Conservation (phyloP, 345 rosid species). For the Salix udensis region DNA sequence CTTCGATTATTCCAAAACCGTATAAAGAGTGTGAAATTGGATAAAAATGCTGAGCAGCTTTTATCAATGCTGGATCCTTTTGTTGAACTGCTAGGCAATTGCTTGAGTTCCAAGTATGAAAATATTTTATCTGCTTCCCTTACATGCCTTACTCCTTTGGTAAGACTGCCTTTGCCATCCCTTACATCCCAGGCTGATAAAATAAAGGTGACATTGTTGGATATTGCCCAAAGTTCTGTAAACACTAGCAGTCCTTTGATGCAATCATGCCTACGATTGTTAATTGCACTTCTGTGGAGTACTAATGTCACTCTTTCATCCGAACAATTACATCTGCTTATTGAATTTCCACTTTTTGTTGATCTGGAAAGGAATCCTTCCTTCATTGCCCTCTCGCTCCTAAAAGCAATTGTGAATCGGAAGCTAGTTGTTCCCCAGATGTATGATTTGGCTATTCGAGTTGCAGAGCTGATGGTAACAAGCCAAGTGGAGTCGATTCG, state of each 20-base stretch:
- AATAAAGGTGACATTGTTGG: slow-evolving; percentile 62
- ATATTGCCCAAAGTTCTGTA: slow-evolving; percentile 59
- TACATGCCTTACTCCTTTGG: slow-evolving; percentile 64
- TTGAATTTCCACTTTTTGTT: slow-evolving; percentile 77
- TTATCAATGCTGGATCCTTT: slow-evolving; percentile 84
- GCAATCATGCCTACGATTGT: slow-evolving; percentile 76
- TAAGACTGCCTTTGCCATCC: slow-evolving; percentile 76
- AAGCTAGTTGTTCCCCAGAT: slow-evolving; percentile 82
- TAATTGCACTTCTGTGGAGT: slow-evolving; percentile 66
- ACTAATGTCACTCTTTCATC: slow-evolving; percentile 57
- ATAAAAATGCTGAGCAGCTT: slow-evolving; percentile 36
- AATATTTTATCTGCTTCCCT: slow-evolving; percentile 69
- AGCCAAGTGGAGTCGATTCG: slow-evolving; percentile 69
- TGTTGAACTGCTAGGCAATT: slow-evolving; percentile 52
- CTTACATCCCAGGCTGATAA: slow-evolving; percentile 68
- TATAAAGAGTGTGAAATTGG: slow-evolving; percentile 51
- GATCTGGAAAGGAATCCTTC: slow-evolving; percentile 79
- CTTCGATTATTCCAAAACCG: slow-evolving; percentile 55
- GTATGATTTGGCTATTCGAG: slow-evolving; percentile 60
- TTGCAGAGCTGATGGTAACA: slow-evolving; percentile 76
- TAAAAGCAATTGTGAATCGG: slow-evolving; percentile 71
- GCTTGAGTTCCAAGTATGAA: slow-evolving; percentile 86
- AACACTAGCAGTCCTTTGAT: slow-evolving; percentile 54
- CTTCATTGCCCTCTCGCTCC: slow-evolving; percentile 59
- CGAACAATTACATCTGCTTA: slow-evolving; percentile 59